These are phyloP conservation scores for Mrakia gelida DNA, from an alignment of 768 basidiomycete genomes.

Conservation along the genomic window DNA sequence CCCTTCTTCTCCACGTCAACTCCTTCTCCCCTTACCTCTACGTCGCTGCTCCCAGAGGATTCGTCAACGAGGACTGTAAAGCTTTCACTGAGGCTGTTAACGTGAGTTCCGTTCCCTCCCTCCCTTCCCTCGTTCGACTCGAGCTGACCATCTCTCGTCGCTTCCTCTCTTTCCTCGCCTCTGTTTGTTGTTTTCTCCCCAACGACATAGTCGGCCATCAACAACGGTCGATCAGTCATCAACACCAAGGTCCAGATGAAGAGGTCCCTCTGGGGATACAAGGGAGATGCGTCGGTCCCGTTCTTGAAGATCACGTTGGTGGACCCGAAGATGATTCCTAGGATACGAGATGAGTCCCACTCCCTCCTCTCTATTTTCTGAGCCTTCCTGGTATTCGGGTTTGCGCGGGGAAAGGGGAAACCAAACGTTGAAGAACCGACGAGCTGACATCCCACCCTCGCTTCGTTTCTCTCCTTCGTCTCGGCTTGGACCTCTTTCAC, in stretches of 20 bases:
- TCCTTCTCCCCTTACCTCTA: conserved; percentile 93
- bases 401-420: neutral
- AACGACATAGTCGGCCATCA: conserved; percentile 14
- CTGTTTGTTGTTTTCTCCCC: conserved; percentile 21
- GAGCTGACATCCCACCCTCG: conserved; percentile 19
- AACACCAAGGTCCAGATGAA: conserved; percentile 45
- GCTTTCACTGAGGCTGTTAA: conserved; percentile 68
- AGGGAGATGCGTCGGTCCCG: conserved; percentile 67
- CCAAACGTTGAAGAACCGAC: neutral
- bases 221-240: conserved; percentile 22
- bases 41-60: conserved; percentile 77
- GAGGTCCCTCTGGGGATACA: conserved; percentile 80
- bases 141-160: neutral
- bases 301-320: conserved; percentile 80
- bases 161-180: conserved; percentile 16
- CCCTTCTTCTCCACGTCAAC: conserved; percentile 75
- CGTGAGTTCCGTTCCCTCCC: conserved; percentile 49
- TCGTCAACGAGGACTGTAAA: conserved; percentile 61
- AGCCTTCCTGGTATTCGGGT: neutral
- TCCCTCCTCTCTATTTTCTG: neutral
- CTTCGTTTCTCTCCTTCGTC: neutral
- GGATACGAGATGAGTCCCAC: conserved; percentile 78
- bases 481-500: conserved; percentile 51
- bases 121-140: conserved; percentile 25
- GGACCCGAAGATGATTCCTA: conserved; percentile 72